phyloP scores from a whole-genome alignment of 768 basidiomycete species.

The Rhizopogon salebrosus region DNA sequence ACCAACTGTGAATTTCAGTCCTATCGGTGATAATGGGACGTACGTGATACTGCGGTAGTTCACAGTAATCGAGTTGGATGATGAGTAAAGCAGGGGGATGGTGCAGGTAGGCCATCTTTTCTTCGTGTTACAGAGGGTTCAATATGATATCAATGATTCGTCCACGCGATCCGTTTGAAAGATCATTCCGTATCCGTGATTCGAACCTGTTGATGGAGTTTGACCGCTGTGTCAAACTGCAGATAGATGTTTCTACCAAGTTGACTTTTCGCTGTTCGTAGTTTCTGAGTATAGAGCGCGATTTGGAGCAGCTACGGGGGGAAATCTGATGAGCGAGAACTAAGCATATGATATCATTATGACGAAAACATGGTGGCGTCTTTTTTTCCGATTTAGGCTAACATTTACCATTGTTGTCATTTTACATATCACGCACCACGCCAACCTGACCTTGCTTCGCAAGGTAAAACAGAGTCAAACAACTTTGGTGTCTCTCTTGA shows the following conservation, averaged over 20 bases:
- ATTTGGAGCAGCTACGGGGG: constrained; percentile 2
- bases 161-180: constrained; percentile 37
- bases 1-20: neutral
- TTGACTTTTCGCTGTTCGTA: neutral
- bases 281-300: constrained; percentile 5
- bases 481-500: too few relatives aligned
- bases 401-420: too few relatives aligned
- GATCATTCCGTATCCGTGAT: constrained; percentile 26
- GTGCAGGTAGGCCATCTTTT: constrained; percentile 8
- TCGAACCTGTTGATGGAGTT: constrained; percentile 31
- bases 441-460: too few relatives aligned
- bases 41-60: neutral
- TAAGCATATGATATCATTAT: too few relatives aligned
- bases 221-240: constrained; percentile 29
- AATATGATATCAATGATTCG: constrained; percentile 13
- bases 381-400: too few relatives aligned
- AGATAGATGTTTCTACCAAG: constrained; percentile 22
- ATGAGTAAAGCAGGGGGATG: constrained; percentile 26
- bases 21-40: neutral
- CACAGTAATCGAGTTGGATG: constrained; percentile 6
- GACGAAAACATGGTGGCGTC: too few relatives aligned
- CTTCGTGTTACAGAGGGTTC: neutral
- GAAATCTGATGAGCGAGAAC: constrained; percentile 33
- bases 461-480: too few relatives aligned
- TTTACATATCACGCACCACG: too few relatives aligned